Conservation (phyloP, 1,284 basidiomycete species). For the Xerocomus cyaneibrunnescens region DNA sequence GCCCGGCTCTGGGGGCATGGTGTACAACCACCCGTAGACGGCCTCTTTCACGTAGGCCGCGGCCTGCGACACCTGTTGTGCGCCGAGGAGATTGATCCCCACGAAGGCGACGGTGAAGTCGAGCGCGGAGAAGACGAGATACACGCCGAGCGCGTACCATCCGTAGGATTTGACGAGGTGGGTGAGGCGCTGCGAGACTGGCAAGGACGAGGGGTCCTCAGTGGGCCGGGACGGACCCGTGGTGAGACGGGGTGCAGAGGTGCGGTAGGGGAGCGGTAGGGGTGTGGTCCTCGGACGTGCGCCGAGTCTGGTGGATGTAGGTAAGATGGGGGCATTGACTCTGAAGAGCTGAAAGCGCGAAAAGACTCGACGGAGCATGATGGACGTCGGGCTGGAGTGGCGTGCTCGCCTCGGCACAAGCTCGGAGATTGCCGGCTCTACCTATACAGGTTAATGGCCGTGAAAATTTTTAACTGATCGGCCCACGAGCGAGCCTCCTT, state of each 20-base stretch:
- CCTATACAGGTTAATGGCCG: slow-evolving; percentile 30
- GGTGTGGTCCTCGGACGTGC: too few species aligned
- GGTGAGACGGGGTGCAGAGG: slow-evolving; percentile 47
- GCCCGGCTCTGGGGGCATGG: slow-evolving; percentile 61
- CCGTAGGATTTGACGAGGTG: slow-evolving; percentile 90
- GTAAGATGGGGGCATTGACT: slow-evolving; percentile 44
- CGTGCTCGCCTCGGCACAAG: background rate
- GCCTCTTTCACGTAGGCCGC: slow-evolving; percentile 59
- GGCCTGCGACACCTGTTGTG: slow-evolving; percentile 80
- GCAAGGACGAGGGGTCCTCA: slow-evolving; percentile 19
- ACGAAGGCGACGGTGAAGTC: slow-evolving; percentile 86
- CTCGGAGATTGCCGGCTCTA: slow-evolving; percentile 15
- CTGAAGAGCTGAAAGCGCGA: slow-evolving; percentile 34
- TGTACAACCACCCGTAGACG: slow-evolving; percentile 42
- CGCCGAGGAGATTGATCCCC: slow-evolving; percentile 85
- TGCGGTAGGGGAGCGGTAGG: slow-evolving; percentile 40
- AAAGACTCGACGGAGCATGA: slow-evolving; percentile 27
- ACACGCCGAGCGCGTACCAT: slow-evolving; percentile 90
- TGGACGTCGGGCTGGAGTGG: background rate
- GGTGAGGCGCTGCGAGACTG: slow-evolving; percentile 75
- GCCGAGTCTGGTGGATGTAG: slow-evolving; percentile 35
- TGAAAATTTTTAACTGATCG: slow-evolving; percentile 15
- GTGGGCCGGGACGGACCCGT: slow-evolving; percentile 1
- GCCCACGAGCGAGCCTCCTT: slow-evolving; percentile 5
- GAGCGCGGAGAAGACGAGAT: slow-evolving; percentile 65